Conservation (phyloP, 2,329 filamentous ascomycete species). For the Fusarium veterinarium region DNA sequence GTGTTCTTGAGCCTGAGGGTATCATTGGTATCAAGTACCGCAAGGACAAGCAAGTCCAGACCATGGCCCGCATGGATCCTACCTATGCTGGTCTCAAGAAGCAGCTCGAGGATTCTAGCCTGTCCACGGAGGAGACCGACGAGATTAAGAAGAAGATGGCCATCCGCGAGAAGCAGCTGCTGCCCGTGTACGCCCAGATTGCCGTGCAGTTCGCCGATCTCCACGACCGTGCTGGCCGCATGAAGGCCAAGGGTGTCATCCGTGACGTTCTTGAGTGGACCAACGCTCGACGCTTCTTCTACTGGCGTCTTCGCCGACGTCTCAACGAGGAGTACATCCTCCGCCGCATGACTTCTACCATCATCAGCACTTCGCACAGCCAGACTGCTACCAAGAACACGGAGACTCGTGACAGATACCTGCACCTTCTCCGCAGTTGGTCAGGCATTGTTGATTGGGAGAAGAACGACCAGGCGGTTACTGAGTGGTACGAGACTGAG, state of each 20-base stretch:
- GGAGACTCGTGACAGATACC: conserved; percentile 72
- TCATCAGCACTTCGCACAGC: conserved; percentile 46
- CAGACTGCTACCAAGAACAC: conserved; percentile 56
- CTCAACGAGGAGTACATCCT: conserved; percentile 98
- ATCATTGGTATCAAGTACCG: conserved; percentile 99
- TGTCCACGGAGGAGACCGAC: conserved; percentile 79
- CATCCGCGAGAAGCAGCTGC: conserved; percentile 84
- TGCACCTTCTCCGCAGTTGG: conserved; percentile 85
- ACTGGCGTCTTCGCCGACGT: conserved; percentile 97
- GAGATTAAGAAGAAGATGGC: conserved; percentile 87
- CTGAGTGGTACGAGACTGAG: conserved; percentile 97
- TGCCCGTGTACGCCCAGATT: conserved; percentile 95
- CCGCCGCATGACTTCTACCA: conserved; percentile 78
- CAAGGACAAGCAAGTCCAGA: conserved; percentile 95
- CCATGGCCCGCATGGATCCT: conserved; percentile 93
- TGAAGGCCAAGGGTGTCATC: conserved; percentile 97
- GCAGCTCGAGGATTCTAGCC: conserved; percentile 70
- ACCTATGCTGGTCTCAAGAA: conserved; percentile 87
- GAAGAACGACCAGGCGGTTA: conserved; percentile 83
- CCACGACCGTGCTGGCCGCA: conserved; percentile 95
- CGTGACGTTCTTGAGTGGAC: conserved; percentile 86
- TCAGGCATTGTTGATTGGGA: conserved; percentile 81
- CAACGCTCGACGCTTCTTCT: conserved; percentile 96
- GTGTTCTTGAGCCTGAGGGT: conserved; percentile 97
- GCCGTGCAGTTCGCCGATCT: conserved; percentile 97